Evolutionary conservation across 805 yeast genomes (phyloP).

Genomic region (Yarrowia sp.): DNA sequence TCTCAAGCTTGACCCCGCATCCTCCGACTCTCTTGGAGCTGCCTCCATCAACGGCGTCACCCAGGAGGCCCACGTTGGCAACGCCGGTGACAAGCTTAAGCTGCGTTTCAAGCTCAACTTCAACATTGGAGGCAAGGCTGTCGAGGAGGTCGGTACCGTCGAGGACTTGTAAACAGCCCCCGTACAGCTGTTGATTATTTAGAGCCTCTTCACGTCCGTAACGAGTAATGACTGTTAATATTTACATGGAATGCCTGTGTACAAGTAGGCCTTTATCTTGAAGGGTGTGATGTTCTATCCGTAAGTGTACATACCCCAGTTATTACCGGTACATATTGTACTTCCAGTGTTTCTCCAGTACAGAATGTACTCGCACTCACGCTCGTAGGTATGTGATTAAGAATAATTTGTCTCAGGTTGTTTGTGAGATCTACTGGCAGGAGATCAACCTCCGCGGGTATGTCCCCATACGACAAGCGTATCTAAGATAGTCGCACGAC

Average conservation of each 20-base stretch:
- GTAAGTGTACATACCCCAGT: no score
- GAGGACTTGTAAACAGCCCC: constrained; percentile 40
- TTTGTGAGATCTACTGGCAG: neutral
- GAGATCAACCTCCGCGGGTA: neutral
- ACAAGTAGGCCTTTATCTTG: no score
- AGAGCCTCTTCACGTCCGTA: constrained; percentile 19
- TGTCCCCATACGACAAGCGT: neutral
- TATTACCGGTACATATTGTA: no score
- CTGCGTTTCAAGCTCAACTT: constrained; percentile 79
- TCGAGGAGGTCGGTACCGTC: constrained; percentile 66
- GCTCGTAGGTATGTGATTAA: no score
- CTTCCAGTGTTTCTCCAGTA: no score
- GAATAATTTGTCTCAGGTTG: neutral
- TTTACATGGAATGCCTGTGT: neutral
- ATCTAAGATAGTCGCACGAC: no score
- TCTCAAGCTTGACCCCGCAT: constrained; percentile 67
- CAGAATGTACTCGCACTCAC: no score
- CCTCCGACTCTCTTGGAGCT: constrained; percentile 60
- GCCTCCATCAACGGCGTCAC: constrained; percentile 58
- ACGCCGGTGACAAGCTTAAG: constrained; percentile 56
- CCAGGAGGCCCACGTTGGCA: constrained; percentile 55
- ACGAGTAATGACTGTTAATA: constrained; percentile 37
- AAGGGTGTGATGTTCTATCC: no score
- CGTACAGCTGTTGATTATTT: no score
- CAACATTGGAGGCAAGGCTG: constrained; percentile 55